Percentiles rank a stretch among this genome's conserved stretches.
phyloP scores from a whole-genome alignment of 2,329 filamentous ascomycete genomes.

The Nannizziopsis arthrosporioides region DNA sequence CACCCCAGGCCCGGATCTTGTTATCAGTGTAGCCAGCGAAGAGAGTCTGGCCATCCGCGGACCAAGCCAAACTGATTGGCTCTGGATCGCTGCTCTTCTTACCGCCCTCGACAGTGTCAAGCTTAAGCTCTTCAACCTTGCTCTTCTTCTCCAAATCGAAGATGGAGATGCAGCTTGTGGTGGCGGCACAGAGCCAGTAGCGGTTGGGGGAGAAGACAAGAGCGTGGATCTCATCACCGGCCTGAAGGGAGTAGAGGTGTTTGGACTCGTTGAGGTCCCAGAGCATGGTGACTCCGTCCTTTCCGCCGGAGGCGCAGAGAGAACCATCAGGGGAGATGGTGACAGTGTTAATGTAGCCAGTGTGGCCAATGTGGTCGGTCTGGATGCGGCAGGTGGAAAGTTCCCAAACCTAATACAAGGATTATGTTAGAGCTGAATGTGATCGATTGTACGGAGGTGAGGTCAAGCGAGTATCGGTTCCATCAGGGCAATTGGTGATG shows the following conservation, averaged over 20 bases:
- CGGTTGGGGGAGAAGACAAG: conserved; percentile 99
- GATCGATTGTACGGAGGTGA: too few species aligned
- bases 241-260: conserved; percentile 99
- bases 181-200: conserved; percentile 99
- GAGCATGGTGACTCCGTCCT: conserved; percentile 99
- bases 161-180: conserved; percentile 96
- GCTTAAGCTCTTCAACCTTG: conserved; percentile 99
- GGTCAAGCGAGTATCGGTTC: conserved; percentile 16
- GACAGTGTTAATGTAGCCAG: conserved; percentile 98
- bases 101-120: conserved; percentile 87
- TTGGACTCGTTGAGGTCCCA: conserved; percentile 99
- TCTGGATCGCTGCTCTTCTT: conserved; percentile 99
- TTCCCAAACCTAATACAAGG: conserved; percentile 74
- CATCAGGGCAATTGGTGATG: conserved; percentile 56
- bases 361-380: conserved; percentile 99
- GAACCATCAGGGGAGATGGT: conserved; percentile 99
- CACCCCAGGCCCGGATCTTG: conserved; percentile 95
- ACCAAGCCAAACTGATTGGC: conserved; percentile 96
- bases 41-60: conserved; percentile 94
- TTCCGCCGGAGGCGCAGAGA: conserved; percentile 96
- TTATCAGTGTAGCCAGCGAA: conserved; percentile 99
- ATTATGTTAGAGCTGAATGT: too few species aligned
- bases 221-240: conserved; percentile 99
- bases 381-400: conserved; percentile 98
- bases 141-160: conserved; percentile 99